Percentiles rank a stretch among this genome's conserved stretches.
phyloP scores from a whole-genome alignment of 2,329 filamentous ascomycete species.

The Pseudogymnoascus sp. region DNA sequence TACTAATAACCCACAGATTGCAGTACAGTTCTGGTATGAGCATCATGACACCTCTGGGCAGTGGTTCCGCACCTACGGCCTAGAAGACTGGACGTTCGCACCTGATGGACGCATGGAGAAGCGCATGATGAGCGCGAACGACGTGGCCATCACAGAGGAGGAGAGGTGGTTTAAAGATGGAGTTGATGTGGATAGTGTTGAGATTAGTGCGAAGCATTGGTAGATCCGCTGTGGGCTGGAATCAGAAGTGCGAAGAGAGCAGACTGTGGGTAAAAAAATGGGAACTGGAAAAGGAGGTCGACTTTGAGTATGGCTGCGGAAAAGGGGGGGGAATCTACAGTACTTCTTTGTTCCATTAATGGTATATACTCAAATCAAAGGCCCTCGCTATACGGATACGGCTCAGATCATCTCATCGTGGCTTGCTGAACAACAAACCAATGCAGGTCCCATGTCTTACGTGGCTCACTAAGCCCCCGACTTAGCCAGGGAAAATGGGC shows the following conservation, averaged over 20 bases:
- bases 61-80: constrained; percentile 84
- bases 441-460: not conserved
- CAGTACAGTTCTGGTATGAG: constrained; percentile 73
- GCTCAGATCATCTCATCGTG: not conserved
- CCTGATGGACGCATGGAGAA: constrained; percentile 66
- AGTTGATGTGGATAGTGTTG: constrained; percentile 61
- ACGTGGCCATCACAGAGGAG: constrained; percentile 54
- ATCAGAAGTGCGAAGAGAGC: too few relatives aligned
- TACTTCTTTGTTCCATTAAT: not conserved
- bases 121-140: constrained; percentile 70
- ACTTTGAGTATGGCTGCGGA: not conserved
- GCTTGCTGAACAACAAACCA: not conserved
- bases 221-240: constrained; percentile 25
- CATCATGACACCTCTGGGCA: constrained; percentile 69
- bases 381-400: not conserved
- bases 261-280: too few relatives aligned
- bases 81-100: constrained; percentile 75
- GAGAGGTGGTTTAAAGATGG: constrained; percentile 66
- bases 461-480: not conserved
- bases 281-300: not conserved
- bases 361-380: not conserved
- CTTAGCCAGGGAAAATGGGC: not conserved
- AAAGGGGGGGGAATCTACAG: not conserved
- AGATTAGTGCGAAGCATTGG: constrained; percentile 65
- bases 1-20: constrained; percentile 46